These are phyloP conservation scores for Endotrypanum monterogeii DNA, from an alignment of 208 protist genomes.

Conservation along the genomic window DNA sequence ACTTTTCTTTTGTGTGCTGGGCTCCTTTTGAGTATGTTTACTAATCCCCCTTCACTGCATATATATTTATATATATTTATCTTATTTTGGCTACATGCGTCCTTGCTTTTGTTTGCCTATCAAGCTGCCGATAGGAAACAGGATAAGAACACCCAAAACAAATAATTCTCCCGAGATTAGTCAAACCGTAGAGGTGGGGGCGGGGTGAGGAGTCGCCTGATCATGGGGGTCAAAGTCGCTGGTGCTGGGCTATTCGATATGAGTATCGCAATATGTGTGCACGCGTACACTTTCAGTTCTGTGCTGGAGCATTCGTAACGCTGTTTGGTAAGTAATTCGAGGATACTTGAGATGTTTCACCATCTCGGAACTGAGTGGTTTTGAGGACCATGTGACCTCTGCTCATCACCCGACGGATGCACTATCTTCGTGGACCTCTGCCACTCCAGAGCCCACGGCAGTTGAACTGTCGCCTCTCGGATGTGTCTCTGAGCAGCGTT, in stretches of 20 bases:
- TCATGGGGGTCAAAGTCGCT: neutral
- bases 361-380: neutral
- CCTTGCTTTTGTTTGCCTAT: neutral
- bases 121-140: neutral
- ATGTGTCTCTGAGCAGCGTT: neutral
- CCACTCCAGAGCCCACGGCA: neutral
- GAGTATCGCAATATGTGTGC: neutral
- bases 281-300: neutral
- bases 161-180: neutral
- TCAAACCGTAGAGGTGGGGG: no score
- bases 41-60: neutral
- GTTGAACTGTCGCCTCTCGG: neutral
- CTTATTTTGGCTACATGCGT: constrained; percentile 1
- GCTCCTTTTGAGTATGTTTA: constrained; percentile 1
- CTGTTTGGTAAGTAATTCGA: no score
- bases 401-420: neutral
- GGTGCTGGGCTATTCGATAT: neutral
- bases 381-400: neutral
- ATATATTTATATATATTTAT: constrained; percentile 5
- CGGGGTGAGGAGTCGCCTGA: neutral
- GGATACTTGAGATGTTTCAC: no score
- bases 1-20: neutral
- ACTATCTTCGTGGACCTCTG: neutral
- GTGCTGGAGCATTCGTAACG: neutral
- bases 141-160: neutral